Evolutionary conservation across 2,329 filamentous ascomycete species (phyloP), one percentile per base, ranked within the genome.

Genomic region (Pyrenophora graminea): DNA sequence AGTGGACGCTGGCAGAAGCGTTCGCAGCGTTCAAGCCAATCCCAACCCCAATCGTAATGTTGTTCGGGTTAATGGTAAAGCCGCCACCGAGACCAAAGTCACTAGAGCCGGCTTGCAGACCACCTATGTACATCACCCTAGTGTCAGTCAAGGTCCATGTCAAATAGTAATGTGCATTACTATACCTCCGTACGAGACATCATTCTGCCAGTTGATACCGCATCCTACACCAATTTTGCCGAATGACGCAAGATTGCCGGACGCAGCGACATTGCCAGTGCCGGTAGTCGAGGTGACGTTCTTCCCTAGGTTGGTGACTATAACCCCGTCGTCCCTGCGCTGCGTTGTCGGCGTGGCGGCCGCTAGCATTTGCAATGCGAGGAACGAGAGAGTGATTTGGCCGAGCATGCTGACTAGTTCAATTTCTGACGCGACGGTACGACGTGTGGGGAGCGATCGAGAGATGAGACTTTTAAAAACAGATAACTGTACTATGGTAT

Each of bases 201-300:
- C 45, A 12, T 34, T 27, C 30, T 51, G 25, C 55, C 55, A 57
- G 12, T 57, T 52, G 15, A 57, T 39, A 23, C 55, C 51, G 17
- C 55, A 57, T 12, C 55, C 54, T 48, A 49, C 19, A 17, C 52
- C 52, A 19, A 58, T 55, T 6, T 41, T 45, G 25, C 52, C 53
- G 15, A 58, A 58, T n/a, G 52, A 45, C 9, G 42, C 25, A 8
- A 56, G 32, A 17, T 6, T 42, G 12, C 55, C 55, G 3, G 48
- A 49, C 1, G 55, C 53, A 12, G 55, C 55, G 21, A 53, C 46
- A 31, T 51, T 53, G 15, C 45, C 55, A 9, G 3, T n/a, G 5
- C 55, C 55, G 15, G 38, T 32, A 8, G 53, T 56, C 3, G 49
- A 49, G 18, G 38, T 58, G 19, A 37, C 48, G 7, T 55, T 52